A percentile compares a stretch with the other conserved stretches of the same genome.
These are phyloP conservation scores for Talaromyces piceae DNA, from an alignment of 2,329 filamentous ascomycete genomes.

Conservation along the genomic window DNA sequence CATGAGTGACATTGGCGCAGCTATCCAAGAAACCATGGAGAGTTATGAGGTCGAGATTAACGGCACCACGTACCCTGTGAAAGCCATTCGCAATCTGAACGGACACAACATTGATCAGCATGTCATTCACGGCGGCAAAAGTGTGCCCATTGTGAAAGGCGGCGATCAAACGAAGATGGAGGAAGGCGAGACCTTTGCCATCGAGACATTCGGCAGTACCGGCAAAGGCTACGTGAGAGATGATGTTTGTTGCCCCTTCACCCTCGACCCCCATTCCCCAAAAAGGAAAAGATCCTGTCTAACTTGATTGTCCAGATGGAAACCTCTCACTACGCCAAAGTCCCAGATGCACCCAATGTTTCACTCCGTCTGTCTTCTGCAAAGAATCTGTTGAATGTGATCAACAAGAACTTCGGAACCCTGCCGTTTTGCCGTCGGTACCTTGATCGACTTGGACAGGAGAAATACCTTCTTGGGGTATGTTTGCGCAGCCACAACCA, in stretches of 20 bases:
- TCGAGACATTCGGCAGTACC: conserved; percentile 92
- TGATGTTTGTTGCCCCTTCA: conserved; percentile 51
- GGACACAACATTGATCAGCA: conserved; percentile 86
- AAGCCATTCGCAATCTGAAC: conserved; percentile 78
- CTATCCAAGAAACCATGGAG: conserved; percentile 88
- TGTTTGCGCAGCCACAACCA: conserved; percentile 25
- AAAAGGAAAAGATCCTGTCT: conserved; percentile 4
- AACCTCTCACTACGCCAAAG: conserved; percentile 79
- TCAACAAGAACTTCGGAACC: conserved; percentile 95
- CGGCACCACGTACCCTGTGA: conserved; percentile 70
- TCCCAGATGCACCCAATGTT: conserved; percentile 64
- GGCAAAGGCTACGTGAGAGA: conserved; percentile 82
- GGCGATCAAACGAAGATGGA: conserved; percentile 93
- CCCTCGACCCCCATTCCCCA: background rate
- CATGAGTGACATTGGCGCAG: conserved; percentile 73
- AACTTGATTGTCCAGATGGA: conserved; percentile 50
- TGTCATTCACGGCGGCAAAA: conserved; percentile 85
- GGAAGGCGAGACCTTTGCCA: conserved; percentile 89
- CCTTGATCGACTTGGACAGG: conserved; percentile 83
- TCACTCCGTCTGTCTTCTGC: conserved; percentile 72
- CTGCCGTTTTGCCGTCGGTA: conserved; percentile 87
- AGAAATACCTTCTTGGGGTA: conserved; percentile 87
- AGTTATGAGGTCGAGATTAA: conserved; percentile 82
- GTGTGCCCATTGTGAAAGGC: conserved; percentile 86
- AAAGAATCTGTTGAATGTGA: conserved; percentile 75